Evolutionary conservation across 2,329 filamentous ascomycete species (phyloP), one percentile per base, ranked within the genome.

Genomic region (Aspergillus sp.): DNA sequence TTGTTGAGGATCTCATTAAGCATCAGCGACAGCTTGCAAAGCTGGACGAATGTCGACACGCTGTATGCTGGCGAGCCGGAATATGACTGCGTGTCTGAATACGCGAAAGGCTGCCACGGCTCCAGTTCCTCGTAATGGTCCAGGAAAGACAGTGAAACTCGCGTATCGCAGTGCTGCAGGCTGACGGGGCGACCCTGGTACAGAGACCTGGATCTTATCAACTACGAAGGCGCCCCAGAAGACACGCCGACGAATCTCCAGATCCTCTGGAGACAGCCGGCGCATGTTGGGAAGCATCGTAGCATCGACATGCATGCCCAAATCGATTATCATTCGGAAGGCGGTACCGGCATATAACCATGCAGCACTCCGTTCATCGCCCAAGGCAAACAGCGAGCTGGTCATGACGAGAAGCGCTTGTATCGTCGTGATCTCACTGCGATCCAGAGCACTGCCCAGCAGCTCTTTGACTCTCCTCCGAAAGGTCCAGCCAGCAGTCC

Each of bases 131-230:
- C 78, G 27, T 70, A 79, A 3, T 49, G 43, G 10, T 60, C 56
- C 27, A 58, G n/a, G 23, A 59, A 57, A 1, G 68, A 63, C 15
- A 77, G 69, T 0, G 76, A 71, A 0, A 80, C 74, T 7, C 67
- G 60, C 0, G 67, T 69, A 20, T 79, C 73, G 0, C 65, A 66
- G n/a, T 75, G 69, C 7, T 73, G 72, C 5, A 61, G 33, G 7
- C 47, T 73, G 0, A 70, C 71, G 0, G 76, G 79, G 0, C 77
- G 72, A 0, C 78, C 78, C 53, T 78, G 76, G 43, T 80, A 81
- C 0, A 81, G 57, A 12, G 70, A 74, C n/a, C 50, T 81, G 77
- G 6, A 80, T 71, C 52, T 80, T 81, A 50, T 79, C 78, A 3
- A 58, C 58, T 1, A 66, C 60, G 51, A 61, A 68, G 12, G 2